phyloP scores from a whole-genome alignment of 257 asterid species.

The Petrea volubilis region DNA sequence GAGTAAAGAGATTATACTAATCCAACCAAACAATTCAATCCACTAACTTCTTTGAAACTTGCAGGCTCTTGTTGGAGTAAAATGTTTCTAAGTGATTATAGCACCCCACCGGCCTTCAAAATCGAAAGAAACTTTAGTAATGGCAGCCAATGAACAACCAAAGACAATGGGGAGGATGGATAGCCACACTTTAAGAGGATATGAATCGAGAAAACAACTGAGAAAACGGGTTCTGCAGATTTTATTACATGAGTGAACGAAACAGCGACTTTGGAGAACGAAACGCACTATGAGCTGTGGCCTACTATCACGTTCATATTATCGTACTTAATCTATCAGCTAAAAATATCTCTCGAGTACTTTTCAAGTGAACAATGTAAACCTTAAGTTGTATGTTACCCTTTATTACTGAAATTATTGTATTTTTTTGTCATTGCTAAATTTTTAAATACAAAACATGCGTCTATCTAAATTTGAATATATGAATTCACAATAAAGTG shows the following conservation, averaged over 20 bases:
- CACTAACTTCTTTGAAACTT: constrained; percentile 85
- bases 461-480: no score
- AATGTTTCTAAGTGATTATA: constrained; percentile 81
- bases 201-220: constrained; percentile 84
- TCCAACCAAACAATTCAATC: constrained; percentile 93
- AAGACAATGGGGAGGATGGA: constrained; percentile 88
- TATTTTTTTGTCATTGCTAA: no score
- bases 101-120: constrained; percentile 84
- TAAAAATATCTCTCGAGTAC: no score
- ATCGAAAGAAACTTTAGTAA: constrained; percentile 92
- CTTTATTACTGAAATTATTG: no score
- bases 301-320: no score
- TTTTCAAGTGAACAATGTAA: no score
- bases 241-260: constrained; percentile 96
- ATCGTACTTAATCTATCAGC: no score
- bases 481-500: no score
- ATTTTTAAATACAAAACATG: no score
- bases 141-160: constrained; percentile 97
- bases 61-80: constrained; percentile 89
- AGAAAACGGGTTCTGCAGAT: constrained; percentile 94
- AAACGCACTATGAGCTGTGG: constrained; percentile 95
- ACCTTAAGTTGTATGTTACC: no score
- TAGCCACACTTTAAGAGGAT: constrained; percentile 83
- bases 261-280: constrained; percentile 95
- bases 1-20: constrained; percentile 72